Evolutionary conservation across 2,329 filamentous ascomycete genomes (phyloP).

Genomic region (Pseudogymnoascus pannorum): DNA sequence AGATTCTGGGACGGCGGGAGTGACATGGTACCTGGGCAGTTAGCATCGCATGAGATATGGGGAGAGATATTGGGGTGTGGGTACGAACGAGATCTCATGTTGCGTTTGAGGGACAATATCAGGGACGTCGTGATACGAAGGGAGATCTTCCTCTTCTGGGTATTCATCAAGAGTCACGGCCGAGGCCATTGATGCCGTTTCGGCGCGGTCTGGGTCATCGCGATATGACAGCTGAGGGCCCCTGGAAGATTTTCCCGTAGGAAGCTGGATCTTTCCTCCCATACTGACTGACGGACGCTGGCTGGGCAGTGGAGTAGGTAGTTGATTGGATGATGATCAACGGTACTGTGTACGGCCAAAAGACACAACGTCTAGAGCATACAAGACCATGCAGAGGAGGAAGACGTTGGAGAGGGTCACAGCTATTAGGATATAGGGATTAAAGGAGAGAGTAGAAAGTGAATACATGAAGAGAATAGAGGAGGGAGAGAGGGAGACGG

Average conservation of each 20-base stretch:
- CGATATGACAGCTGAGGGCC: background rate
- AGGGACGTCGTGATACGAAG: conserved; percentile 17
- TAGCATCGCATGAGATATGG: background rate
- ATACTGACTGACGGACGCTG: background rate
- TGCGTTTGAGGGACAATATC: background rate
- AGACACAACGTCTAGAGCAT: background rate
- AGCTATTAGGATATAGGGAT: background rate
- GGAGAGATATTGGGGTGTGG: background rate
- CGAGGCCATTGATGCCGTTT: conserved; percentile 22
- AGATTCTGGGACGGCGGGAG: conserved; percentile 21
- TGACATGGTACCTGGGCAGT: conserved; percentile 13
- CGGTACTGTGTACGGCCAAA: background rate
- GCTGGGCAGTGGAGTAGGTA: background rate
- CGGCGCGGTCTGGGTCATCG: conserved; percentile 13
- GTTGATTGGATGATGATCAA: background rate
- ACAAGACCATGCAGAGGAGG: background rate
- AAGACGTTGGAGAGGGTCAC: conserved; percentile 1
- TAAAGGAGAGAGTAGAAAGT: background rate
- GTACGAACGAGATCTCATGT: background rate
- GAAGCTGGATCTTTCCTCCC: conserved; percentile 1
- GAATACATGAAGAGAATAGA: background rate
- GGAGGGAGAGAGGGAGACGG: background rate
- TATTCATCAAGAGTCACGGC: conserved; percentile 20
- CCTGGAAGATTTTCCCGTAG: background rate
- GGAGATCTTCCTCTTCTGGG: conserved; percentile 17